Percentiles rank a stretch among this genome's conserved stretches.
phyloP scores from a whole-genome alignment of 2,329 filamentous ascomycete genomes.

The Monosporascus sp. region DNA sequence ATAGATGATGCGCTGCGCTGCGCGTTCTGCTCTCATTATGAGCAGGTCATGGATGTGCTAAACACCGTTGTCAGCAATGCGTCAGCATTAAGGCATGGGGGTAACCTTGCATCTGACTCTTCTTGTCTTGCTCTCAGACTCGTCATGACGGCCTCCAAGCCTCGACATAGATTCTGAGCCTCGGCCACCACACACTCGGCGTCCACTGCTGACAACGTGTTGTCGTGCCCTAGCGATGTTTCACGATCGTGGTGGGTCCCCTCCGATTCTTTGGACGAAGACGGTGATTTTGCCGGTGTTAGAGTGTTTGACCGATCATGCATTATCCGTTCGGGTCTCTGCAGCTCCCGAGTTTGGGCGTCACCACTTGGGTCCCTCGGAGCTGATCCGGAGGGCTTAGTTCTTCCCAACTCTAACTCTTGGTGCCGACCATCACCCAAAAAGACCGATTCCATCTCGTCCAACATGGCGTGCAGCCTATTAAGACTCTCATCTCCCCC shows the following conservation, averaged over 20 bases:
- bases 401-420: conserved; percentile 9
- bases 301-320: conserved; percentile 12
- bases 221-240: background rate
- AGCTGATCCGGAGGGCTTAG: conserved; percentile 10
- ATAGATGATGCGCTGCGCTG: conserved; percentile 53
- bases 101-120: conserved; percentile 49
- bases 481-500: conserved; percentile 26
- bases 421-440: conserved; percentile 6
- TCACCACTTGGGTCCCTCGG: conserved; percentile 6
- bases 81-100: background rate
- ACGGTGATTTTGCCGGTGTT: conserved; percentile 9
- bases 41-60: conserved; percentile 59
- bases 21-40: conserved; percentile 50
- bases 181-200: conserved; percentile 31
- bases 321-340: conserved; percentile 20
- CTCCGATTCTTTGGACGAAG: conserved; percentile 7
- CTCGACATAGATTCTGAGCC: conserved; percentile 42
- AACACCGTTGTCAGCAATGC: conserved; percentile 19
- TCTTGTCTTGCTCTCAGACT: conserved; percentile 52
- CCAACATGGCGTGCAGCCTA: conserved; percentile 35
- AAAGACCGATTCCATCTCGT: conserved; percentile 35
- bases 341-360: conserved; percentile 28
- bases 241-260: background rate
- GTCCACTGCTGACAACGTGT: conserved; percentile 13
- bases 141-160: conserved; percentile 43